These are phyloP conservation scores for Candida sp. DNA, from an alignment of 1,139 yeast genomes.

Conservation along the genomic window DNA sequence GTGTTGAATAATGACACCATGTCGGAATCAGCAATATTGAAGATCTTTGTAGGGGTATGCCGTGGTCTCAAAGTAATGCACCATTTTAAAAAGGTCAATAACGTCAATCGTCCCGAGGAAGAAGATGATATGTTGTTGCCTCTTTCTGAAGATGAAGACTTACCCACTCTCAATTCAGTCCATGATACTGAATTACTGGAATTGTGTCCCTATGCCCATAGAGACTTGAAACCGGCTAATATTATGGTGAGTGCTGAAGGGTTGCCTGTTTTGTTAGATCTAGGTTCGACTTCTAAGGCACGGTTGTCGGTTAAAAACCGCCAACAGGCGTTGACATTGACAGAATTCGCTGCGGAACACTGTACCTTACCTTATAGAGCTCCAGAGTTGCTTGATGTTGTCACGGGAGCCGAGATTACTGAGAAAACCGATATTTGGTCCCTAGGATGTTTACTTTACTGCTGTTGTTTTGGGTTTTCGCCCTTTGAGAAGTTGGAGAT, in stretches of 20 bases:
- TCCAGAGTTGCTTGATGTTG: constrained; percentile 82
- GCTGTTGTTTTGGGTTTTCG: constrained; percentile 72
- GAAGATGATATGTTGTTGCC: constrained; percentile 15
- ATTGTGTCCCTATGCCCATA: constrained; percentile 72
- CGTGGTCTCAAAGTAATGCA: constrained; percentile 79
- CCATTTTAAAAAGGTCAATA: constrained; percentile 42
- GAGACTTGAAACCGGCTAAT: constrained; percentile 88
- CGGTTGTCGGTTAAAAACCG: constrained; percentile 51
- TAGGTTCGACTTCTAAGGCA: constrained; percentile 78
- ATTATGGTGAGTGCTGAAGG: constrained; percentile 76
- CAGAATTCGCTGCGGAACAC: constrained; percentile 81
- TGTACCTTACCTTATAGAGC: constrained; percentile 88
- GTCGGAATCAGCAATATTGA: constrained; percentile 59
- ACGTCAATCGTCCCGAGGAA: constrained; percentile 22
- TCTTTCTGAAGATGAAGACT: constrained; percentile 7
- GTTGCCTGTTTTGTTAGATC: constrained; percentile 75
- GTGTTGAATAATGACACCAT: constrained; percentile 52
- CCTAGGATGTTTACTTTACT: constrained; percentile 77
- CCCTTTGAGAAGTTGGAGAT: constrained; percentile 87
- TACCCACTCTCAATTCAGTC: constrained; percentile 4
- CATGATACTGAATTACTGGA: constrained; percentile 52
- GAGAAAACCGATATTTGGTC: constrained; percentile 91
- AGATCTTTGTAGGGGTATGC: constrained; percentile 65
- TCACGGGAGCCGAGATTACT: constrained; percentile 57
- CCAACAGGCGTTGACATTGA: constrained; percentile 71